Percentiles rank a stretch among this genome's conserved stretches.
These are phyloP conservation scores for Podospora tetraspora DNA, from an alignment of 495 filamentous ascomycete species.

Conservation along the genomic window DNA sequence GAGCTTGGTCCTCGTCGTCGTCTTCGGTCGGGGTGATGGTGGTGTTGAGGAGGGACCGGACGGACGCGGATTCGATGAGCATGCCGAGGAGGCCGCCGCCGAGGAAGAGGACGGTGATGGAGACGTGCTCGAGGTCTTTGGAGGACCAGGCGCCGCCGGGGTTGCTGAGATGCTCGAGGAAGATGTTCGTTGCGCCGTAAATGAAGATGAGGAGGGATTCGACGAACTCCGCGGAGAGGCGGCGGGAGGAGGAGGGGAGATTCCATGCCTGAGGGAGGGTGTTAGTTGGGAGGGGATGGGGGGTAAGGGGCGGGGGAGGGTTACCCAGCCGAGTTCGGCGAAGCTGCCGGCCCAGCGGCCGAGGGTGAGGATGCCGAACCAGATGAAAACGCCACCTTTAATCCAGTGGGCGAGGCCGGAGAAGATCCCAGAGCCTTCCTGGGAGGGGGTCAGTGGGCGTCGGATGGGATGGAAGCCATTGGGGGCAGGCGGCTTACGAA, in stretches of 20 bases:
- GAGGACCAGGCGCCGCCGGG: constrained; percentile 67
- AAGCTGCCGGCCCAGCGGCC: constrained; percentile 90
- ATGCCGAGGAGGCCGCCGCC: constrained; percentile 95
- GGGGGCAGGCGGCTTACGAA: constrained; percentile 43
- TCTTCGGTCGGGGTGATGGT: constrained; percentile 40
- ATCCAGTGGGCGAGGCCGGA: constrained; percentile 90
- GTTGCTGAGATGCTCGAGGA: constrained; percentile 78
- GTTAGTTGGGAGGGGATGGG: constrained; percentile 14
- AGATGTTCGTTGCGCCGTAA: constrained; percentile 87
- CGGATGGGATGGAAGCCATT: constrained; percentile 36
- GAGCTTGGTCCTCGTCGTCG: constrained; percentile 38
- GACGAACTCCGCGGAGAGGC: constrained; percentile 80
- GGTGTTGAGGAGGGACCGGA: constrained; percentile 67
- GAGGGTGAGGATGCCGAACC: constrained; percentile 84
- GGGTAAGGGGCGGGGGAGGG: constrained; percentile 12
- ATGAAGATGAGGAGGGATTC: constrained; percentile 84
- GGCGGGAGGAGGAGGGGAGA: constrained; percentile 55
- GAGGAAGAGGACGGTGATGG: constrained; percentile 90
- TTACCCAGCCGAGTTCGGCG: constrained; percentile 80
- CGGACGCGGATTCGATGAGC: constrained; percentile 74
- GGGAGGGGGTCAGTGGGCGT: neutral
- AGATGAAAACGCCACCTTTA: constrained; percentile 96
- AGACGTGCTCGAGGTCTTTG: constrained; percentile 85
- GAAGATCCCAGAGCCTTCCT: constrained; percentile 40
- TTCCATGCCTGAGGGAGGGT: constrained; percentile 67